Percentiles rank a stretch among this genome's conserved stretches.
These are phyloP conservation scores for Saprolegnia parasitica DNA, from an alignment of 352 stramenopile genomes.

Conservation along the genomic window DNA sequence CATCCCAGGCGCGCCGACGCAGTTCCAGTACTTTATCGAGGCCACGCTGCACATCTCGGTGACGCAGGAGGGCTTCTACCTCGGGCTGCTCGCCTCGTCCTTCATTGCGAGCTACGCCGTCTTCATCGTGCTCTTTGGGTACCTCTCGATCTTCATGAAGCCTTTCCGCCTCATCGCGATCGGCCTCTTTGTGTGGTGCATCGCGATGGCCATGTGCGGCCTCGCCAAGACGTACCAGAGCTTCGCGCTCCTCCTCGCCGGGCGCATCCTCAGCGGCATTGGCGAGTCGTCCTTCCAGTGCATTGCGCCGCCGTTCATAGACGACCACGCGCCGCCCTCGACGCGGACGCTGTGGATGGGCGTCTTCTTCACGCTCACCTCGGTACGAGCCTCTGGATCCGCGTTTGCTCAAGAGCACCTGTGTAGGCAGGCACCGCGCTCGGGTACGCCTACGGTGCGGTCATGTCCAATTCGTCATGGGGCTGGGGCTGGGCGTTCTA, in stretches of 20 bases:
- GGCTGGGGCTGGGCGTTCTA: conserved; percentile 85
- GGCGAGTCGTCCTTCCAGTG: conserved; percentile 91
- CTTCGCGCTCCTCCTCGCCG: conserved; percentile 87
- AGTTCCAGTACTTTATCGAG: conserved; percentile 91
- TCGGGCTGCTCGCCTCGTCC: conserved; percentile 86
- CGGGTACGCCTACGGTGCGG: conserved; percentile 87
- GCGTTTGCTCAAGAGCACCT: background rate
- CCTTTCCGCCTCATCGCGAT: conserved; percentile 89
- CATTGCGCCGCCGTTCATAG: conserved; percentile 91
- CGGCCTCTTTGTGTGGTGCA: conserved; percentile 86
- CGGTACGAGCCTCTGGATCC: conserved; percentile 32
- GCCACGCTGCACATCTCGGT: conserved; percentile 48
- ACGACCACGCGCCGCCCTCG: conserved; percentile 67
- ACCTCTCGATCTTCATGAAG: conserved; percentile 80
- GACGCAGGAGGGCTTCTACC: conserved; percentile 60
- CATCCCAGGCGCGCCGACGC: conserved; percentile 87
- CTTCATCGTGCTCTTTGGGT: conserved; percentile 87
- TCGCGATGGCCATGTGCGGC: conserved; percentile 85
- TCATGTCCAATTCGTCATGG: conserved; percentile 48
- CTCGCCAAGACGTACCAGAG: conserved; percentile 65
- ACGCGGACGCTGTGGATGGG: conserved; percentile 85
- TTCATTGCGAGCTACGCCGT: conserved; percentile 94
- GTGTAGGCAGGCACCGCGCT: conserved; percentile 68
- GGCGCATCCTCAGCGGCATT: conserved; percentile 82
- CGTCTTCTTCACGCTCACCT: conserved; percentile 90